Conservation (phyloP, 2,329 filamentous ascomycete genomes). For the Cadophora sp. region DNA sequence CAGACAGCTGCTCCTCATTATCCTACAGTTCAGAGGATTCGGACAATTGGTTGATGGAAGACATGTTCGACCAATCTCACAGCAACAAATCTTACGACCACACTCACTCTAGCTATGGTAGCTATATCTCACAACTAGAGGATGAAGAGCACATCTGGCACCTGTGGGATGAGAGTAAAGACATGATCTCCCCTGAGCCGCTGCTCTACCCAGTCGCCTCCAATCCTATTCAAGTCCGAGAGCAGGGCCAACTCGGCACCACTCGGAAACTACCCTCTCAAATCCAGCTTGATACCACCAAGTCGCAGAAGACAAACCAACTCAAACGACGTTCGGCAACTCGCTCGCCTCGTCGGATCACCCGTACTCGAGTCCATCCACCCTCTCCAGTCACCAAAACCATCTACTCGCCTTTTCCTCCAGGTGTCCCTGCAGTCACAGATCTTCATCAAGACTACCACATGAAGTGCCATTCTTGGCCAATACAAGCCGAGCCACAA, state of each 20-base stretch:
- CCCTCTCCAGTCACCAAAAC: background rate
- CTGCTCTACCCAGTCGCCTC: background rate
- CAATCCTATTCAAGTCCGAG: background rate
- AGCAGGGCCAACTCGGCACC: background rate
- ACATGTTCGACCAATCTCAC: background rate
- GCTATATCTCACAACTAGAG: background rate
- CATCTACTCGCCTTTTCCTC: background rate
- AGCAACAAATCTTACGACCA: background rate
- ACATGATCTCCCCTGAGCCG: background rate
- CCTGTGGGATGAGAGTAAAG: conserved; percentile 6
- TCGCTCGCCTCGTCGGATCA: conserved; percentile 3
- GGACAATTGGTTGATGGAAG: conserved; percentile 10
- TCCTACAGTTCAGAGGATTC: background rate
- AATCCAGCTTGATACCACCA: background rate
- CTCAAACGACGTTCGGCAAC: background rate
- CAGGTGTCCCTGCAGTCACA: background rate
- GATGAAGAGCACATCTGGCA: conserved; percentile 11
- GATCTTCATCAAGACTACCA: background rate
- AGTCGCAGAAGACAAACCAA: background rate
- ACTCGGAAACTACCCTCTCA: conserved; percentile 1
- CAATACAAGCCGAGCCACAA: background rate
- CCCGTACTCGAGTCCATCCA: background rate
- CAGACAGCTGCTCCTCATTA: background rate
- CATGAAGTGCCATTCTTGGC: conserved; percentile 13
- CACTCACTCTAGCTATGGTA: conserved; percentile 1